Evolutionary conservation across 306 rosid species (phyloP).

Genomic region (cucumber (Cucumis sativus)): Cucumber_9930_V3 NC_026659.2:11006501-11007000

Average conservation of each 20-base stretch:
- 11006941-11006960: too few species aligned
- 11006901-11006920: too few species aligned
- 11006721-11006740: conserved; percentile 81
- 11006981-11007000: conserved; percentile 37
- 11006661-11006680: conserved; percentile 27
- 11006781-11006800: conserved; percentile 33
- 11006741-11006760: conserved; percentile 62
- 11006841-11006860: too few species aligned
- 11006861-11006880: too few species aligned
- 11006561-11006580: not conserved
- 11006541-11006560: conserved; percentile 35
- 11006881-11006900: too few species aligned
- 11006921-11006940: too few species aligned
- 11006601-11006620: not conserved
- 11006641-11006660: not conserved
- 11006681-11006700: conserved; percentile 28
- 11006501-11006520: conserved; percentile 37
- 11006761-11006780: conserved; percentile 41
- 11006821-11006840: too few species aligned
- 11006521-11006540: conserved; percentile 26
- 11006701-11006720: conserved; percentile 31
- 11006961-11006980: too few species aligned
- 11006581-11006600: not conserved
- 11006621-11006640: not conserved
- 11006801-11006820: conserved; percentile 34